These are phyloP conservation scores for Mycena amicta DNA, from an alignment of 768 basidiomycete genomes.

Conservation along the genomic window DNA sequence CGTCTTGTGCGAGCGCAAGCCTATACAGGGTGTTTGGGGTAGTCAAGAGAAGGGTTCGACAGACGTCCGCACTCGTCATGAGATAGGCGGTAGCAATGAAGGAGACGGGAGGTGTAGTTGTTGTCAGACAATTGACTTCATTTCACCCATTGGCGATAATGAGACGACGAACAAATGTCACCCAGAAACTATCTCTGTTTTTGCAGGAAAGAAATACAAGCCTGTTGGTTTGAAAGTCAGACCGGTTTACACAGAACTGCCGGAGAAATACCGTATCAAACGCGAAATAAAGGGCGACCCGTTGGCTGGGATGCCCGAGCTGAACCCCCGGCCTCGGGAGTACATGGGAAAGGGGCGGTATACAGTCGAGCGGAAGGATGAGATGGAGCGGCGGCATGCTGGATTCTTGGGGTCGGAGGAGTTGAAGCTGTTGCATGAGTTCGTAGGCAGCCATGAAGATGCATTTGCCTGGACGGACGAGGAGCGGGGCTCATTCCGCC, in stretches of 20 bases:
- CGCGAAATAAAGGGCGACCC: constrained; percentile 28
- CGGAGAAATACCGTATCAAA: constrained; percentile 21
- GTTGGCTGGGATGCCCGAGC: constrained; percentile 14
- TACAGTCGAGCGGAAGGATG: constrained; percentile 21
- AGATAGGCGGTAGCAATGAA: neutral
- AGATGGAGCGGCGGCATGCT: constrained; percentile 18
- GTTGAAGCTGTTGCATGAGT: constrained; percentile 24
- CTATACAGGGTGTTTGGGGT: no score
- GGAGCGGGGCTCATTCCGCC: constrained; percentile 1
- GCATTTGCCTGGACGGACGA: constrained; percentile 10
- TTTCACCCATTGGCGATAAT: neutral
- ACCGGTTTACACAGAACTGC: constrained; percentile 20
- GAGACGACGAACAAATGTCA: neutral
- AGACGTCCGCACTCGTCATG: no score
- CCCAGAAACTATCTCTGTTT: neutral
- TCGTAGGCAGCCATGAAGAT: constrained; percentile 24
- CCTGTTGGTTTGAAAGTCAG: constrained; percentile 17
- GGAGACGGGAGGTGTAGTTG: neutral
- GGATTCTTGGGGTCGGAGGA: constrained; percentile 31
- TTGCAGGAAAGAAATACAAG: constrained; percentile 23
- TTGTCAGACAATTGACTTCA: constrained; percentile 3
- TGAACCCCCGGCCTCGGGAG: constrained; percentile 19
- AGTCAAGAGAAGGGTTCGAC: no score
- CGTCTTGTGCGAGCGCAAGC: neutral
- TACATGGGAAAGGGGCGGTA: constrained; percentile 19